Evolutionary conservation across 176 grass and related monocot genomes (phyloP), one percentile per base, ranked within the genome.

Genomic region (Oryza australiensis): DNA sequence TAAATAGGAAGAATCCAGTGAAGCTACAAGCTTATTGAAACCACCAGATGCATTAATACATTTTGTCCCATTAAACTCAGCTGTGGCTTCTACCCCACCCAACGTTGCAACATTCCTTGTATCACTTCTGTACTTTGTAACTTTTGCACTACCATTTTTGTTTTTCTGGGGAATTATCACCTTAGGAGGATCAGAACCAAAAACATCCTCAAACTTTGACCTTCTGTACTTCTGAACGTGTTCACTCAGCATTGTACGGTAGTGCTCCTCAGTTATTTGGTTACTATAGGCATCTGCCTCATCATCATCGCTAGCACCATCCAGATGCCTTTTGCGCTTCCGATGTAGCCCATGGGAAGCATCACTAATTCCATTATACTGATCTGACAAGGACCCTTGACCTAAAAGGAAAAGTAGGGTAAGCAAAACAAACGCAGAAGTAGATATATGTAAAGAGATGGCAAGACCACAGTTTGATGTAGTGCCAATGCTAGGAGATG

Each of bases 231-330:
- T 96, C 46, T 92, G 93, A 53, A 96, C 89, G 78, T 99, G 97
- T 59, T 96, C 91, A 30, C 84, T 94, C 13, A 99, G 86, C 97
- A 99, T 99, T 75, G 93, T 84, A 55, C 87, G 91, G 83, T 99
- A 99, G 12, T 94, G 83, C 75, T 99, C 91, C 87, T 99, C 93
- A 0, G 91, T 90, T 83, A 99, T 89, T 80, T 82, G 83, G 38
- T 89, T 84, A 69, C 80, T 84, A 80, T 93, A 86, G 35, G 78
- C 85, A 80, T 94, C 87, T 71, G 73, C 79, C 34, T 87, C 85
- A 37, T 95, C 89, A 66, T 91, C 91, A 70, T 81, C 87, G 12
- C 90, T 94, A 26, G 80, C 80, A n/a, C 81, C 76, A 77, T 84
- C 66, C 29, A 30, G 64, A 77, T 84, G 79, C 49, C 78, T 85